Evolutionary conservation across 2,329 filamentous ascomycete species (phyloP).

Genomic region (Tolypocladium ovalisporum): DNA sequence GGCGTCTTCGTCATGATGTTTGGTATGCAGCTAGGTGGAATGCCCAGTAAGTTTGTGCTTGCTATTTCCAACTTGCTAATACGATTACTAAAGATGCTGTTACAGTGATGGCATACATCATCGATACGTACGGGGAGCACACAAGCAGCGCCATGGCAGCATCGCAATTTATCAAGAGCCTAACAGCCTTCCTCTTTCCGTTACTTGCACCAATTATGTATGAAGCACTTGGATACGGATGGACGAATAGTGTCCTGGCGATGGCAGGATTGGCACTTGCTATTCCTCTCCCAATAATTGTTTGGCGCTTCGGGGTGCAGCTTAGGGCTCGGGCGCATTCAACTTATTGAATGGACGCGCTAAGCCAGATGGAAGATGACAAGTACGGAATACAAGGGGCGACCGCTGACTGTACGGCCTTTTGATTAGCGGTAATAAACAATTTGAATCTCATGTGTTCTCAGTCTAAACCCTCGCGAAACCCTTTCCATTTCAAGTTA

Average conservation of each 20-base stretch:
- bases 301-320: conserved; percentile 29
- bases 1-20: conserved; percentile 21
- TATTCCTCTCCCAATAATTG: conserved; percentile 23
- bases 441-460: too few relatives aligned
- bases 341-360: conserved; percentile 5
- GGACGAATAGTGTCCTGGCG: conserved; percentile 26
- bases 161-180: conserved; percentile 30
- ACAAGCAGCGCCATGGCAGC: conserved; percentile 36
- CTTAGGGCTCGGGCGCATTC: conserved; percentile 14
- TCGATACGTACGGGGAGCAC: conserved; percentile 34
- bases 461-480: too few relatives aligned
- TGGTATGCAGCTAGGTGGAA: conserved; percentile 5
- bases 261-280: conserved; percentile 23
- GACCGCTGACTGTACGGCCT: too few relatives aligned
- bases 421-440: too few relatives aligned
- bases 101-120: conserved; percentile 9
- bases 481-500: too few relatives aligned
- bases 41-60: background rate
- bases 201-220: conserved; percentile 34
- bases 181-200: conserved; percentile 37
- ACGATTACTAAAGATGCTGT: background rate
- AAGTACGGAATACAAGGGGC: too few relatives aligned
- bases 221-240: conserved; percentile 22
- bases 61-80: background rate
- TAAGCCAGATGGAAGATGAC: too few relatives aligned